phyloP scores from a whole-genome alignment of 495 filamentous ascomycete species.

The Cairneyella variabilis region DNA sequence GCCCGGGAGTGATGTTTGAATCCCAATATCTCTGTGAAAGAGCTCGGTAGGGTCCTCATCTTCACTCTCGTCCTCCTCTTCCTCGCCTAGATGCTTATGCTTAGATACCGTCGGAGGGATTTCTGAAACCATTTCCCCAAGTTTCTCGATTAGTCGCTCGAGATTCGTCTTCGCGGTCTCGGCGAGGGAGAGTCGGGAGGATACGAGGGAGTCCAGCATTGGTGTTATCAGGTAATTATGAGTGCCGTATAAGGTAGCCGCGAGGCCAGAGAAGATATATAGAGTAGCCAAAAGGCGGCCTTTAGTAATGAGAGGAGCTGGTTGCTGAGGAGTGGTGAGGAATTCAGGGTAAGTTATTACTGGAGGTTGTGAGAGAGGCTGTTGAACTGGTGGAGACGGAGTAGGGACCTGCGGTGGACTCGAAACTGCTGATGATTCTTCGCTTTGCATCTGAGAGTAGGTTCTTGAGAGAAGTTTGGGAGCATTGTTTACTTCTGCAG shows the following conservation, averaged over 20 bases:
- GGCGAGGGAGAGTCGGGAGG: conserved; percentile 78
- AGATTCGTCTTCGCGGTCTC: conserved; percentile 62
- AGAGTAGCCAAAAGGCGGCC: conserved; percentile 70
- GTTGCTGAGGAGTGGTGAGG: conserved; percentile 59
- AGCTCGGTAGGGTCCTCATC: conserved; percentile 72
- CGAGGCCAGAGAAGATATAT: conserved; percentile 68
- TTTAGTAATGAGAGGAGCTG: conserved; percentile 71
- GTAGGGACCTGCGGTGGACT: conserved; percentile 1
- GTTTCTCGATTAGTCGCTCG: conserved; percentile 63
- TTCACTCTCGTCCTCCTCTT: conserved; percentile 36
- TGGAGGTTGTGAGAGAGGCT: conserved; percentile 60
- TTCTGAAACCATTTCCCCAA: conserved; percentile 67
- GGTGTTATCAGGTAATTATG: conserved; percentile 78
- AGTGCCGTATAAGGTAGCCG: conserved; percentile 72
- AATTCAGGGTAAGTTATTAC: conserved; percentile 98
- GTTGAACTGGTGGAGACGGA: conserved; percentile 20
- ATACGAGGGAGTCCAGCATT: conserved; percentile 71
- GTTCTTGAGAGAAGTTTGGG: neutral
- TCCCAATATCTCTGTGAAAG: conserved; percentile 85
- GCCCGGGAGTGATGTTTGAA: conserved; percentile 69
- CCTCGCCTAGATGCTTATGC: conserved; percentile 21
- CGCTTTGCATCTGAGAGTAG: neutral
- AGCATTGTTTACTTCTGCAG: neutral
- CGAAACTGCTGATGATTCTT: conserved; percentile 8
- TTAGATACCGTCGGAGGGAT: conserved; percentile 23